A percentile compares a stretch with the other conserved stretches of the same genome.
phyloP scores from a whole-genome alignment of 768 basidiomycete genomes.

The Omphalotus guepiniiformis region DNA sequence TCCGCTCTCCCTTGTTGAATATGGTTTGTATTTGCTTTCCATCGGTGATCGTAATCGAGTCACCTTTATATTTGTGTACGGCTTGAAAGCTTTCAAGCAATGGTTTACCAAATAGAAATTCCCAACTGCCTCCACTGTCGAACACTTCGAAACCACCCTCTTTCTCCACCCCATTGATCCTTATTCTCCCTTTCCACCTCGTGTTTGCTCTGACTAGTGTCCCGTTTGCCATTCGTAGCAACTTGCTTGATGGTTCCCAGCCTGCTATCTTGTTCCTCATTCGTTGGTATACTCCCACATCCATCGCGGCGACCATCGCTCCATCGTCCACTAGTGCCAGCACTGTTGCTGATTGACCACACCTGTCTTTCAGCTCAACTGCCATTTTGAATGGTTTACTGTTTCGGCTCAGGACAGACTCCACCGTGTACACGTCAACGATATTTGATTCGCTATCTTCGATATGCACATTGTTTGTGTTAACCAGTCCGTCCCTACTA shows the following conservation, averaged over 20 bases:
- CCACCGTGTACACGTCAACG: background rate
- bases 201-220: background rate
- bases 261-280: background rate
- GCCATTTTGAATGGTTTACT: background rate
- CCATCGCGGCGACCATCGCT: conserved; percentile 9
- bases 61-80: background rate
- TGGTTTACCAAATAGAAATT: background rate
- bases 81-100: background rate
- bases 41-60: background rate
- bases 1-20: background rate
- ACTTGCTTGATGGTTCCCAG: background rate
- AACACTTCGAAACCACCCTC: background rate
- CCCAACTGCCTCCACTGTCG: conserved; percentile 1
- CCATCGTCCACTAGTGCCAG: conserved; percentile 5
- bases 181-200: background rate
- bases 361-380: background rate
- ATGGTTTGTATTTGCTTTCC: too few relatives aligned
- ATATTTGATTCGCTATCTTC: background rate
- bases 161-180: background rate
- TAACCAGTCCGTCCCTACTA: background rate
- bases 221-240: conserved; percentile 5
- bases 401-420: background rate
- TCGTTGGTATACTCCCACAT: background rate
- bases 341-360: background rate
- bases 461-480: background rate